phyloP scores from a whole-genome alignment of 768 basidiomycete genomes.

The Calocybe gangraenosa region DNA sequence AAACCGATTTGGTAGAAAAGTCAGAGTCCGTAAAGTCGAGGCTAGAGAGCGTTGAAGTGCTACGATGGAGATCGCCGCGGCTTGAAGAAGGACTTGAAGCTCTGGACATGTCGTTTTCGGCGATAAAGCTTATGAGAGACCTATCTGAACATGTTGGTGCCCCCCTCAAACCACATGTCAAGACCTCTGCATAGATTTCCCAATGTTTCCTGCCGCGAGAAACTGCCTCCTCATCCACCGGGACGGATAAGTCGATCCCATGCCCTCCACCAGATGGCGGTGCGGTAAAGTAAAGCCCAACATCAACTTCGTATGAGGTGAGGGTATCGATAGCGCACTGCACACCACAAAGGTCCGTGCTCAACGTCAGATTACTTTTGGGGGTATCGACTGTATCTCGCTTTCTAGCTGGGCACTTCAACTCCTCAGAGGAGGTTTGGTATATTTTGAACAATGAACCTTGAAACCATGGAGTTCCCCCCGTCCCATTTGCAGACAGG shows the following conservation, averaged over 20 bases:
- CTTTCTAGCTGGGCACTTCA: slow-evolving; percentile 3
- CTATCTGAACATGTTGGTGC: background rate
- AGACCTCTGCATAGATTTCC: slow-evolving; percentile 36
- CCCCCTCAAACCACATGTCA: slow-evolving; percentile 25
- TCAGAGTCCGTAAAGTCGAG: slow-evolving; percentile 41
- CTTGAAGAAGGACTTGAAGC: slow-evolving; percentile 17
- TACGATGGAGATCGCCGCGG: slow-evolving; percentile 24
- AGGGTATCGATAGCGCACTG: slow-evolving; percentile 32
- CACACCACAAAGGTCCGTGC: slow-evolving; percentile 36
- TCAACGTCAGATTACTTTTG: slow-evolving; percentile 25
- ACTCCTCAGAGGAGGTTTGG: slow-evolving; percentile 10
- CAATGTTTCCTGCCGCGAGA: slow-evolving; percentile 33
- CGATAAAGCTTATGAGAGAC: slow-evolving; percentile 14
- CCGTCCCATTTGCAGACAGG: slow-evolving; percentile 16
- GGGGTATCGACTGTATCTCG: slow-evolving; percentile 4
- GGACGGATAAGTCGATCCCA: slow-evolving; percentile 14
- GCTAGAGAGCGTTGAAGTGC: slow-evolving; percentile 33
- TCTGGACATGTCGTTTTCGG: slow-evolving; percentile 9
- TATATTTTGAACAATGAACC: slow-evolving; percentile 26
- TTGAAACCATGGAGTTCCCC: slow-evolving; percentile 28
- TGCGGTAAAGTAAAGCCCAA: slow-evolving; percentile 33
- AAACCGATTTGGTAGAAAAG: slow-evolving; percentile 39
- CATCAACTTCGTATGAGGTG: slow-evolving; percentile 34
- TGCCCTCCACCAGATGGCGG: slow-evolving; percentile 4
- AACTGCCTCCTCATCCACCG: slow-evolving; percentile 31